These are phyloP conservation scores for Podosphaera xanthii DNA, from an alignment of 2,329 filamentous ascomycete genomes.

Conservation along the genomic window DNA sequence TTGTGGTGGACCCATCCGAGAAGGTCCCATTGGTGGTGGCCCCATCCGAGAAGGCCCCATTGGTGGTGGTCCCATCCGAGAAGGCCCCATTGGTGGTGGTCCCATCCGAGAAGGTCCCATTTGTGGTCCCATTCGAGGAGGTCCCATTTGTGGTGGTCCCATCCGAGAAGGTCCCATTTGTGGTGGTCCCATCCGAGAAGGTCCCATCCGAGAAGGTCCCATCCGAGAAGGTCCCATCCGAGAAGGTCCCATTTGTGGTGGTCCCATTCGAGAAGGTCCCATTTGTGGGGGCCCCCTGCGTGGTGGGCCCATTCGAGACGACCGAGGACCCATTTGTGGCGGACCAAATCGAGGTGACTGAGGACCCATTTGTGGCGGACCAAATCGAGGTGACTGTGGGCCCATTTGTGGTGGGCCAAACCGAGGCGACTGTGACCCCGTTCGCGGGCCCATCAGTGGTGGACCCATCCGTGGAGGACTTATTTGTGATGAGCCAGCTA, in stretches of 20 bases:
- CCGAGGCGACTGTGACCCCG: neutral
- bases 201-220: neutral
- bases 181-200: neutral
- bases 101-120: neutral
- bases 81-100: neutral
- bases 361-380: neutral
- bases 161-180: neutral
- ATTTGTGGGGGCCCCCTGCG: neutral
- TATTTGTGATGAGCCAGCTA: neutral
- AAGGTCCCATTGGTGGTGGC: neutral
- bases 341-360: neutral
- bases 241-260: neutral
- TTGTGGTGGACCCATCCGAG: neutral
- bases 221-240: neutral
- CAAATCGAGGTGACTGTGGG: neutral
- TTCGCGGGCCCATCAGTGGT: neutral
- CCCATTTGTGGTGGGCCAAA: neutral
- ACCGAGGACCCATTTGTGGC: neutral
- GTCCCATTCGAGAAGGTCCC: neutral
- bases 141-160: neutral
- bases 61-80: neutral
- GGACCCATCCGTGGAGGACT: neutral
- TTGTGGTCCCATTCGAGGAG: neutral
- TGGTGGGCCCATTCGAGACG: too few relatives aligned
- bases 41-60: neutral